Evolutionary conservation across 2,329 filamentous ascomycete genomes (phyloP).

Genomic region (Colletotrichum filicis): DNA sequence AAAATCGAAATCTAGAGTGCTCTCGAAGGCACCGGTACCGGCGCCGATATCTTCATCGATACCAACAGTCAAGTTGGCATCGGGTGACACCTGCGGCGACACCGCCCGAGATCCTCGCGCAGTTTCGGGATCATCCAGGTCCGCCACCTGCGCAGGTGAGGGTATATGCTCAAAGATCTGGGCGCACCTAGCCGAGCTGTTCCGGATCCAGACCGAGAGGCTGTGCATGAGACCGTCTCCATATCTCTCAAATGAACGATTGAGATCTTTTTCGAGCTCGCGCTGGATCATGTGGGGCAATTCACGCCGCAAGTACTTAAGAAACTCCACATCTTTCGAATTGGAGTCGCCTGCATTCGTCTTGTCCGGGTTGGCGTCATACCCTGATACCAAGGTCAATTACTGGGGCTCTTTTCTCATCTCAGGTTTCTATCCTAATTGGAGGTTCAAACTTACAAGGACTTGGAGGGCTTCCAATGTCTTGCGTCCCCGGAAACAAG

Average conservation of each 20-base stretch:
- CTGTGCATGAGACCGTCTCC: not conserved
- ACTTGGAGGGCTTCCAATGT: slow-evolving; percentile 13
- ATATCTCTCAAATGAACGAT: slow-evolving; percentile 31
- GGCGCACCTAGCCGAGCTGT: not conserved
- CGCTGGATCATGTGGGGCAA: slow-evolving; percentile 45
- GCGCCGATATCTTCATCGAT: not conserved
- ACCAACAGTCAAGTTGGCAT: not conserved
- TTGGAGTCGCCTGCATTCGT: slow-evolving; percentile 10
- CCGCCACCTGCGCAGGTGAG: not conserved
- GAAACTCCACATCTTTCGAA: not conserved
- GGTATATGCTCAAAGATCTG: slow-evolving; percentile 18
- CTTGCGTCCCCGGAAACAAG: slow-evolving; percentile 42
- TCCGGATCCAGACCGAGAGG: slow-evolving; percentile 1
- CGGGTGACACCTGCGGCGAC: not conserved
- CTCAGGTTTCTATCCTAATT: not conserved
- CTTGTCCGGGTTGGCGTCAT: slow-evolving; percentile 38
- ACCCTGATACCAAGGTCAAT: slow-evolving; percentile 41
- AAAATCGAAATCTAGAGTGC: not conserved
- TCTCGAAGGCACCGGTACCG: too few species aligned
- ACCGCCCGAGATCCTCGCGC: not conserved
- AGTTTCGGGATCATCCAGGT: slow-evolving; percentile 9
- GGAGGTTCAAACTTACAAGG: slow-evolving; percentile 30
- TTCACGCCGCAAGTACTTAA: not conserved
- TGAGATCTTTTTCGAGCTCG: slow-evolving; percentile 42
- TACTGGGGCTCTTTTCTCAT: not conserved